Evolutionary conservation across 1,284 basidiomycete species (phyloP).

Genomic region (Baeospora myosura): DNA sequence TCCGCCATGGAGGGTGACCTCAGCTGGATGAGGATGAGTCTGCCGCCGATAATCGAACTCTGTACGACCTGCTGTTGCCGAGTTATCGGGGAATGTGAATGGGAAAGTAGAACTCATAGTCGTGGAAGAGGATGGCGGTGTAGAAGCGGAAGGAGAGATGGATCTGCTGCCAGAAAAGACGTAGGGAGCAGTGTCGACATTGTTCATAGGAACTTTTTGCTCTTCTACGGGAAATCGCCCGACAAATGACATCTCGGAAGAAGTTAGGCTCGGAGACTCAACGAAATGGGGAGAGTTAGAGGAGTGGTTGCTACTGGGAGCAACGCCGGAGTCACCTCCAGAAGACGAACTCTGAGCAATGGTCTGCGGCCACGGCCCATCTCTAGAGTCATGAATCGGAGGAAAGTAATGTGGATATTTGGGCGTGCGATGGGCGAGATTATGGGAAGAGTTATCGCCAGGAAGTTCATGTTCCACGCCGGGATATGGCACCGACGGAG

Average conservation of each 20-base stretch:
- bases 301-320: slow-evolving; percentile 37
- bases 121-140: slow-evolving; percentile 50
- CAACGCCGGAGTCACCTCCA: slow-evolving; percentile 33
- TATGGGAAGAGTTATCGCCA: too few relatives aligned
- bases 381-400: slow-evolving; percentile 44
- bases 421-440: slow-evolving; percentile 35
- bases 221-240: slow-evolving; percentile 52
- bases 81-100: slow-evolving; percentile 52
- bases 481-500: slow-evolving; percentile 41
- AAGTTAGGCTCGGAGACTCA: slow-evolving; percentile 53
- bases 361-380: slow-evolving; percentile 42
- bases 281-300: slow-evolving; percentile 45
- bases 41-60: slow-evolving; percentile 62
- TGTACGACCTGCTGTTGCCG: slow-evolving; percentile 44
- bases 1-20: slow-evolving; percentile 63
- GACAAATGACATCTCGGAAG: slow-evolving; percentile 48
- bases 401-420: slow-evolving; percentile 47
- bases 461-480: slow-evolving; percentile 42
- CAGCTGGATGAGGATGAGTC: slow-evolving; percentile 40
- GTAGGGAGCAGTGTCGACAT: slow-evolving; percentile 53
- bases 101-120: slow-evolving; percentile 46
- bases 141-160: slow-evolving; percentile 59
- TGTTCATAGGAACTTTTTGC: slow-evolving; percentile 50
- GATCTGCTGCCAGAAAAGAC: slow-evolving; percentile 63
- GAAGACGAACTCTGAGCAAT: slow-evolving; percentile 38